These are phyloP conservation scores for Cinchona pubescens DNA, from an alignment of 257 asterid genomes.

Conservation along the genomic window DNA sequence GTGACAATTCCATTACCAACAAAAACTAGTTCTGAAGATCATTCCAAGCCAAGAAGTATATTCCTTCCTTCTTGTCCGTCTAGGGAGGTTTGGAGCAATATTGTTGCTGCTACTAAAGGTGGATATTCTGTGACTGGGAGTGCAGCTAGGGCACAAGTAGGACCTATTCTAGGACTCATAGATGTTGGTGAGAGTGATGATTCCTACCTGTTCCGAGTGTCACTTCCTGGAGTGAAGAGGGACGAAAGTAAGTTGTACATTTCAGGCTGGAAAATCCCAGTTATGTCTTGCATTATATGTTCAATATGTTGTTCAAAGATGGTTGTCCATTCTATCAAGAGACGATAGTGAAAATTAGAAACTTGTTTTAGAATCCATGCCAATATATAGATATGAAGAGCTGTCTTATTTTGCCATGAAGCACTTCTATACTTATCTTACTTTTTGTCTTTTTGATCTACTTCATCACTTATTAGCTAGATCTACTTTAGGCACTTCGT, in stretches of 20 bases:
- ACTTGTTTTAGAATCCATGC: not conserved
- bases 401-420: not conserved
- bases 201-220: conserved; percentile 71
- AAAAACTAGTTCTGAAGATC: conserved; percentile 17
- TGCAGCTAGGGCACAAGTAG: conserved; percentile 59
- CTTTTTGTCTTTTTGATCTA: not conserved
- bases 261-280: not conserved
- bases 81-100: conserved; percentile 54
- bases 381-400: not conserved
- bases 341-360: not conserved
- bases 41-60: conserved; percentile 41
- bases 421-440: not conserved
- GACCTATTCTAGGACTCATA: conserved; percentile 68
- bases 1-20: conserved; percentile 22
- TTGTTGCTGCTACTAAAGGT: conserved; percentile 47
- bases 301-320: not conserved
- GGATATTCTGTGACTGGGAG: conserved; percentile 68
- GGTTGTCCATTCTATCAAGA: not conserved
- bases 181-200: conserved; percentile 77
- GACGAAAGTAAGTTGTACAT: conserved; percentile 61
- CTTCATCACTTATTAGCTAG: too few species aligned
- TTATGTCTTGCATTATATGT: not conserved
- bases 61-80: conserved; percentile 66
- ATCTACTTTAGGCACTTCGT: not conserved
- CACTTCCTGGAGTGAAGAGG: conserved; percentile 89